Percentiles rank a stretch among this genome's conserved stretches.
Conservation (phyloP, 148 eudicot genomes). For the Silene uniflora region DNA sequence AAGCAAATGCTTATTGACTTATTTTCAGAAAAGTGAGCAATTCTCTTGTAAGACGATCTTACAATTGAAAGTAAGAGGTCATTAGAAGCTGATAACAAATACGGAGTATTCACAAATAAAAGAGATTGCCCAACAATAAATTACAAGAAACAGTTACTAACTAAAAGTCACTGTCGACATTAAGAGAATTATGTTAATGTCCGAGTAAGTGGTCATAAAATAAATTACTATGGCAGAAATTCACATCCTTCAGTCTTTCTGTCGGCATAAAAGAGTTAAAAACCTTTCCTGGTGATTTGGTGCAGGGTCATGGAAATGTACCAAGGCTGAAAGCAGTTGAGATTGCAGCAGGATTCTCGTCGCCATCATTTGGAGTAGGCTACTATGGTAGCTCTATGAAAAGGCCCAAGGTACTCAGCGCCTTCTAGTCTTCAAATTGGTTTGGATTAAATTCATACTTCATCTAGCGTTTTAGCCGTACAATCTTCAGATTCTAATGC, state of each 20-base stretch:
- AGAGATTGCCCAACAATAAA: neutral
- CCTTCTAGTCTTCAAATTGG: no score
- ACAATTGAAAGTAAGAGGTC: no score
- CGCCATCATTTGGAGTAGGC: conserved; percentile 82
- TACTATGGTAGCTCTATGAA: conserved; percentile 84
- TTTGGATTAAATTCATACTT: neutral
- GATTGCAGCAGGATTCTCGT: conserved; percentile 79
- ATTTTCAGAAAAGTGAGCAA: neutral
- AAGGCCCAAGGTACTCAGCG: conserved; percentile 68
- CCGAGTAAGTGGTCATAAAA: no score
- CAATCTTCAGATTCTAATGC: no score
- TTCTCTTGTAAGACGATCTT: neutral
- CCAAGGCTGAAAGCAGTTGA: conserved; percentile 73
- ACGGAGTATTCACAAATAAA: no score
- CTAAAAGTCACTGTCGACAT: no score
- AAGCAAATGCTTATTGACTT: neutral
- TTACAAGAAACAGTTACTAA: no score
- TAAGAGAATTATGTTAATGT: no score
- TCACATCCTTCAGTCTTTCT: no score
- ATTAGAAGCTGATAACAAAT: neutral
- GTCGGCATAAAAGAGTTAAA: no score
- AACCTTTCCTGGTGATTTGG: neutral
- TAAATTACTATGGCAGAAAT: no score
- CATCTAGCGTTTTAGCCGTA: neutral
- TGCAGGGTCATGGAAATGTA: conserved; percentile 40